Evolutionary conservation across 2,329 filamentous ascomycete species (phyloP).

Genomic region (Pestalotiopsis sp.): DNA sequence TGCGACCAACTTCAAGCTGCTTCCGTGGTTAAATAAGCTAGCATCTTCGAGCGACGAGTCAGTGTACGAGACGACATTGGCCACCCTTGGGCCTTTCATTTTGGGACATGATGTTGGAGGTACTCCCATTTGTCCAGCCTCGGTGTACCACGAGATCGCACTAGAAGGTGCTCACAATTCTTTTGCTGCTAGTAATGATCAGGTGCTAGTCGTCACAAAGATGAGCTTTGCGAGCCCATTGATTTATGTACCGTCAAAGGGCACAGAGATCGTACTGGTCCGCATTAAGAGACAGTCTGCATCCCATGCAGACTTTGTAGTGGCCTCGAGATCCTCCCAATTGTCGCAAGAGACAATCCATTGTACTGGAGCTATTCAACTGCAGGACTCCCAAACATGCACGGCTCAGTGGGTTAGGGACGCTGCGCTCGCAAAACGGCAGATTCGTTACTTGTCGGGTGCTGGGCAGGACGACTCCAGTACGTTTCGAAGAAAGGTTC

Average conservation of each 20-base stretch:
- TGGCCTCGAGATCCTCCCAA: slow-evolving; percentile 5
- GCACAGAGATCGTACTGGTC: background rate
- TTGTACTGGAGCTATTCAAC: background rate
- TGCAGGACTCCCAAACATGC: background rate
- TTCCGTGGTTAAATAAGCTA: slow-evolving; percentile 9
- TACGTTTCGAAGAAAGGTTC: slow-evolving; percentile 15
- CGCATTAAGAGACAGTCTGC: background rate
- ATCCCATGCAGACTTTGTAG: background rate
- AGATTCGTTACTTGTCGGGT: slow-evolving; percentile 7
- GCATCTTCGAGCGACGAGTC: slow-evolving; percentile 3
- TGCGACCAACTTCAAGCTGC: background rate
- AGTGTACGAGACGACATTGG: slow-evolving; percentile 5
- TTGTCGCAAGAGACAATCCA: background rate
- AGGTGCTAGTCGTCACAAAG: slow-evolving; percentile 6
- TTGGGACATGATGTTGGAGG: slow-evolving; percentile 12
- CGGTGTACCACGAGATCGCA: slow-evolving; percentile 14
- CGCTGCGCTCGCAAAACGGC: slow-evolving; percentile 2
- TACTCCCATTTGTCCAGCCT: slow-evolving; percentile 14
- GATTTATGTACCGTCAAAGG: slow-evolving; percentile 1
- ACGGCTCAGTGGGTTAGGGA: background rate
- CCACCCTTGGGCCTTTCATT: slow-evolving; percentile 3
- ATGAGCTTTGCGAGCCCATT: slow-evolving; percentile 12
- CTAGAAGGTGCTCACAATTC: slow-evolving; percentile 5
- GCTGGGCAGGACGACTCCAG: slow-evolving; percentile 8
- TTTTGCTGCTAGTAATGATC: background rate